These are phyloP conservation scores for Penicillium canariense DNA, from an alignment of 495 filamentous ascomycete genomes.

Conservation along the genomic window DNA sequence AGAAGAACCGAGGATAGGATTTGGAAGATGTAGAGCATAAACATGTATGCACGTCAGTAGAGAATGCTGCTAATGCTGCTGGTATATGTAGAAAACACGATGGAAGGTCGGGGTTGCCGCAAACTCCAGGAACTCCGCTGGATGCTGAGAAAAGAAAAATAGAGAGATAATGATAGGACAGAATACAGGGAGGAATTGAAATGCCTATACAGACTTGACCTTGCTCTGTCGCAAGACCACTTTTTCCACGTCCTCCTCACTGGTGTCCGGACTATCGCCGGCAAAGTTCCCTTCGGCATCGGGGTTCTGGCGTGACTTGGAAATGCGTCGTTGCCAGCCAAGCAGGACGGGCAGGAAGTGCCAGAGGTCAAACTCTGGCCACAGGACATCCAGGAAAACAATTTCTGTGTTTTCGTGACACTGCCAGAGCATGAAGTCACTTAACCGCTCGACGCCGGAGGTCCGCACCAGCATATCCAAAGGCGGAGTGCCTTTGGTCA, in stretches of 20 bases:
- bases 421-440: constrained; percentile 99
- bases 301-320: constrained; percentile 42
- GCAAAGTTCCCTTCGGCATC: constrained; percentile 45
- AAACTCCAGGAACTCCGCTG: constrained; percentile 20
- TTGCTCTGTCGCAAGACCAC: constrained; percentile 24
- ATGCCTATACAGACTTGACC: constrained; percentile 32
- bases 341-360: constrained; percentile 87
- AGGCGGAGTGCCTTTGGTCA: constrained; percentile 80
- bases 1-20: neutral
- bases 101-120: constrained; percentile 9
- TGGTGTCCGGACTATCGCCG: constrained; percentile 31
- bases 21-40: constrained; percentile 4
- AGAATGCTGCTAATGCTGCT: constrained; percentile 12
- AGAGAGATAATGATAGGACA: constrained; percentile 8
- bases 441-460: constrained; percentile 85
- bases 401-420: constrained; percentile 89
- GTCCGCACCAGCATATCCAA: constrained; percentile 88
- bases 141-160: constrained; percentile 17
- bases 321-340: constrained; percentile 80
- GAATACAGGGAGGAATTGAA: constrained; percentile 10
- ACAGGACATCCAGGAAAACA: constrained; percentile 86
- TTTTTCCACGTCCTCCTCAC: constrained; percentile 26
- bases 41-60: constrained; percentile 4
- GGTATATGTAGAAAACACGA: constrained; percentile 10
- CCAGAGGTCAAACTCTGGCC: constrained; percentile 97